phyloP scores from a whole-genome alignment of 202 grass and related monocot species.

The Musa balbisiana region DNA sequence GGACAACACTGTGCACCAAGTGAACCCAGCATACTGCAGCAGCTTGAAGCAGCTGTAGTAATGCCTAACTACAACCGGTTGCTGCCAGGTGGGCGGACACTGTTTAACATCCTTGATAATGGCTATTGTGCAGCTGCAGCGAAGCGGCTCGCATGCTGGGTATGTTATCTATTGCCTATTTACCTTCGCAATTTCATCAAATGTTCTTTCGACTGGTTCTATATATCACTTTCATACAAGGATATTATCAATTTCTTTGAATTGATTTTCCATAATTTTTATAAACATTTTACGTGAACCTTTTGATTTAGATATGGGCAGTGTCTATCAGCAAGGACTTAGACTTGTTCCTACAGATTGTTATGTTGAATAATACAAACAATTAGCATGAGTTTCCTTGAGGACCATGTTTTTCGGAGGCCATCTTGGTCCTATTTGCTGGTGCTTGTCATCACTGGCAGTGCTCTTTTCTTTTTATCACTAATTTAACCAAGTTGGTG shows the following conservation, averaged over 20 bases:
- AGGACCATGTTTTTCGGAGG: not conserved
- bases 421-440: not conserved
- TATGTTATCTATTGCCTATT: slow-evolving; percentile 28
- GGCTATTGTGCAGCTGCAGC: slow-evolving; percentile 89
- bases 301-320: too few species aligned
- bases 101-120: slow-evolving; percentile 89
- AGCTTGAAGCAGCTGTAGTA: slow-evolving; percentile 88
- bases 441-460: not conserved
- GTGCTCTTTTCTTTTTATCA: not conserved
- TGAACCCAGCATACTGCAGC: slow-evolving; percentile 88
- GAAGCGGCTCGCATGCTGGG: slow-evolving; percentile 94
- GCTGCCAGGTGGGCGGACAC: slow-evolving; percentile 72
- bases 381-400: not conserved
- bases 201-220: not conserved
- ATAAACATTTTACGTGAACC: too few species aligned
- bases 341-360: too few species aligned
- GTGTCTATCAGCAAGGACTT: too few species aligned
- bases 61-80: slow-evolving; percentile 97
- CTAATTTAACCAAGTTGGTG: not conserved
- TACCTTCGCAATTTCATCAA: not conserved
- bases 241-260: not conserved
- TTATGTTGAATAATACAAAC: not conserved
- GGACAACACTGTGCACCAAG: slow-evolving; percentile 94
- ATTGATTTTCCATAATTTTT: not conserved
- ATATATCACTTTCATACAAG: not conserved